Evolutionary conservation across 2,329 filamentous ascomycete genomes (phyloP).

Genomic region (Talaromyces sp.): DNA sequence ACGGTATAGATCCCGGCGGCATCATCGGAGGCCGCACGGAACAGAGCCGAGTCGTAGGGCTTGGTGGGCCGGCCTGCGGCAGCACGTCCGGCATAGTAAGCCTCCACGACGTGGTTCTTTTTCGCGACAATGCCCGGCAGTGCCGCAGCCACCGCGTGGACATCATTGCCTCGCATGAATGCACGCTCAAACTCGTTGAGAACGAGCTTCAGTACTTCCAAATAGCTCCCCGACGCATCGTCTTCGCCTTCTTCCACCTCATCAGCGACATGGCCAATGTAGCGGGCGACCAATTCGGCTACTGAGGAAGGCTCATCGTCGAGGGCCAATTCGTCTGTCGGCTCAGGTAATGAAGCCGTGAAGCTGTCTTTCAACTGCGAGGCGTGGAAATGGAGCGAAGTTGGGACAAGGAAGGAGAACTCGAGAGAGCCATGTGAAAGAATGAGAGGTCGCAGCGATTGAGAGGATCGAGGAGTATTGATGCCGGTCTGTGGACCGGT

Average conservation of each 20-base stretch:
- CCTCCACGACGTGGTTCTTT: constrained; percentile 84
- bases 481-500: constrained; percentile 92
- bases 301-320: constrained; percentile 99
- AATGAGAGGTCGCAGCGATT: constrained; percentile 87
- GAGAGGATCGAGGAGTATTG: constrained; percentile 90
- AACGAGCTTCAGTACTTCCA: constrained; percentile 88
- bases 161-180: constrained; percentile 93
- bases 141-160: constrained; percentile 82
- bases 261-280: constrained; percentile 84
- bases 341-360: constrained; percentile 77
- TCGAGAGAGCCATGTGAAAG: constrained; percentile 93
- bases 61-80: constrained; percentile 85
- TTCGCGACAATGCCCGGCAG: constrained; percentile 90
- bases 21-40: constrained; percentile 82
- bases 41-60: constrained; percentile 88
- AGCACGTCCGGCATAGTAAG: constrained; percentile 87
- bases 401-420: constrained; percentile 93
- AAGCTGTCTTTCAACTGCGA: constrained; percentile 93
- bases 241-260: constrained; percentile 94
- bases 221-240: constrained; percentile 81
- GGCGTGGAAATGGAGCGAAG: constrained; percentile 92
- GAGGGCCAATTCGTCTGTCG: constrained; percentile 95
- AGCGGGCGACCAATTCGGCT: constrained; percentile 87
- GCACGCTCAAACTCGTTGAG: constrained; percentile 95
- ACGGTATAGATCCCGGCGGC: constrained; percentile 88